Conservation (phyloP, 495 filamentous ascomycete species). For the Filosporella fistucella region DNA sequence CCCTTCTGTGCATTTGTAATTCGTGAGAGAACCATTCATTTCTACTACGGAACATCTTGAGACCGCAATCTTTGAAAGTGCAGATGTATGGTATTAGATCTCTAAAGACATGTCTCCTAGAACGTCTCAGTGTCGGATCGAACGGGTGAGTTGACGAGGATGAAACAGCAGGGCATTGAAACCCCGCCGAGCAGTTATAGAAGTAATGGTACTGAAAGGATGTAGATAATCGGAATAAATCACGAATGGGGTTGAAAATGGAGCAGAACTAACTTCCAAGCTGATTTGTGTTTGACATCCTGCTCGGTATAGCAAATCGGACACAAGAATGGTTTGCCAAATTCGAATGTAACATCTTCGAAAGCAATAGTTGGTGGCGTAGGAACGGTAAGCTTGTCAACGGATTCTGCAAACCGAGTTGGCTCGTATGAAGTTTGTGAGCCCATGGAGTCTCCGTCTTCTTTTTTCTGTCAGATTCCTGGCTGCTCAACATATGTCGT, state of each 20-base stretch:
- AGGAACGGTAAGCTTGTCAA: conserved; percentile 8
- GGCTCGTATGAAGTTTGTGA: conserved; percentile 22
- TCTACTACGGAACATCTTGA: conserved; percentile 14
- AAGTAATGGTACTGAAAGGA: no score
- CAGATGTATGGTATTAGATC: conserved; percentile 33
- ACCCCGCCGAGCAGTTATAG: no score
- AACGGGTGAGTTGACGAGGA: not conserved
- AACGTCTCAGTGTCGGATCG: not conserved
- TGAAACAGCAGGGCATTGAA: no score
- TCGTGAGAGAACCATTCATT: conserved; percentile 22
- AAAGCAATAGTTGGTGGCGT: conserved; percentile 11
- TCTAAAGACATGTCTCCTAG: conserved; percentile 28
- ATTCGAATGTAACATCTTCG: conserved; percentile 12
- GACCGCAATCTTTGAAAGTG: conserved; percentile 16
- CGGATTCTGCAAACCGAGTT: not conserved
- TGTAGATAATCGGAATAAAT: no score
- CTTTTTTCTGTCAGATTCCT: not conserved
- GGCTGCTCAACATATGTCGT: conserved; percentile 15
- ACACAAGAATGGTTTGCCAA: conserved; percentile 29
- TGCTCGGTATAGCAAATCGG: conserved; percentile 32
- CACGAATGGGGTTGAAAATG: not conserved
- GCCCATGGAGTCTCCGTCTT: conserved; percentile 8
- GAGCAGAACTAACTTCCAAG: conserved; percentile 29
- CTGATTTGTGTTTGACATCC: conserved; percentile 19
- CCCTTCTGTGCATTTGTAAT: conserved; percentile 16